Evolutionary conservation across 2,329 filamentous ascomycete genomes (phyloP).

Genomic region (Monosporascus cannonballus): DNA sequence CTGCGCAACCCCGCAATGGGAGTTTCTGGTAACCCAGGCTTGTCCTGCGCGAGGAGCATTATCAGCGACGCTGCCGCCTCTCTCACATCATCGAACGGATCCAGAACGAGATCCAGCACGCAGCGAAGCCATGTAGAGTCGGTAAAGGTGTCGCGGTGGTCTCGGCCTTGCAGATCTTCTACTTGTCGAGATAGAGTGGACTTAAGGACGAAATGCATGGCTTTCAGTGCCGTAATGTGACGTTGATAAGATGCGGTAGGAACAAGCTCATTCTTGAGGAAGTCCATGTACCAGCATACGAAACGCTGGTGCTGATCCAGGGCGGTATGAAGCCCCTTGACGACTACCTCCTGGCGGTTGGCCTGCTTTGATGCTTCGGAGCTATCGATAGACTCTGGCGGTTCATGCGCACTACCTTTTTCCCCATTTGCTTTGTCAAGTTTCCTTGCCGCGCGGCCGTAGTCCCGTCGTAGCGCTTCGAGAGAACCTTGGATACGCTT

Average conservation of each 20-base stretch:
- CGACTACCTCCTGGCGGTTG: slow-evolving; percentile 3
- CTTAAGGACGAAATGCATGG: slow-evolving; percentile 59
- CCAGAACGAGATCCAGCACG: slow-evolving; percentile 73
- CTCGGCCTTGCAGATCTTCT: slow-evolving; percentile 34
- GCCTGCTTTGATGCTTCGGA: slow-evolving; percentile 4
- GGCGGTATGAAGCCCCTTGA: slow-evolving; percentile 25
- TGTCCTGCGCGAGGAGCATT: slow-evolving; percentile 38
- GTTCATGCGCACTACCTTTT: background rate
- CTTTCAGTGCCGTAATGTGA: slow-evolving; percentile 74
- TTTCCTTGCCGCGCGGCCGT: slow-evolving; percentile 29
- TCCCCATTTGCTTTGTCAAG: slow-evolving; percentile 11
- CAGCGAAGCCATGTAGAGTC: slow-evolving; percentile 51
- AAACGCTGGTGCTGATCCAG: slow-evolving; percentile 55
- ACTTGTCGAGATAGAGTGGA: slow-evolving; percentile 39
- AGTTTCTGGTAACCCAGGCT: slow-evolving; percentile 18
- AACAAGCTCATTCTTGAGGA: slow-evolving; percentile 67
- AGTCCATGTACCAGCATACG: slow-evolving; percentile 66
- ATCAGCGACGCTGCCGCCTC: slow-evolving; percentile 48
- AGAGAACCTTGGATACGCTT: slow-evolving; percentile 67
- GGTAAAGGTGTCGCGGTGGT: slow-evolving; percentile 31
- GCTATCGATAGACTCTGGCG: slow-evolving; percentile 2
- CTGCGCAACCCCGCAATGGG: slow-evolving; percentile 2
- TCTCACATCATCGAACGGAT: slow-evolving; percentile 91
- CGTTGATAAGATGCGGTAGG: slow-evolving; percentile 85
- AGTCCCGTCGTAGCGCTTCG: slow-evolving; percentile 38